These are phyloP conservation scores for Colletotrichum cordylinicola DNA, from an alignment of 2,329 filamentous ascomycete species.

Conservation along the genomic window DNA sequence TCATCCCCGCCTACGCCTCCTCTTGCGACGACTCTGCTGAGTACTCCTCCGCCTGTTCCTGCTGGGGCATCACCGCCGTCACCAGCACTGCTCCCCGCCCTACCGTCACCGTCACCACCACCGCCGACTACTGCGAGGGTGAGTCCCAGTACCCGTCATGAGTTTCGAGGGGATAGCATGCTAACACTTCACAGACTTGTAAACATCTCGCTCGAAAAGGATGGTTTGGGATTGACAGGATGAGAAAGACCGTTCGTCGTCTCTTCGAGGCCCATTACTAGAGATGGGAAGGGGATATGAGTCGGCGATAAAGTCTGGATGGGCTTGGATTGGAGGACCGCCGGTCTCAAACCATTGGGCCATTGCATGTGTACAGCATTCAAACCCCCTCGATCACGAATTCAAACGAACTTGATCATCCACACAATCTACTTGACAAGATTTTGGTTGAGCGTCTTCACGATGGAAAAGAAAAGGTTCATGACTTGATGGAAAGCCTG, in stretches of 20 bases:
- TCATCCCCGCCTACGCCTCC: slow-evolving; percentile 46
- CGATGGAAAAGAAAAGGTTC: slow-evolving; percentile 6
- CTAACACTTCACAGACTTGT: slow-evolving; percentile 4
- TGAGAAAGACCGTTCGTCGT: not conserved
- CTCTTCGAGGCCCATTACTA: not conserved
- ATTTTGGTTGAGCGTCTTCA: not conserved
- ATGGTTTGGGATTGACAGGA: not conserved
- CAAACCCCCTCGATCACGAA: not conserved
- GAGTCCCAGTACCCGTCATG: not conserved
- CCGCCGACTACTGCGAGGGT: slow-evolving; percentile 45
- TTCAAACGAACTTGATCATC: not conserved
- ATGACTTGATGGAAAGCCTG: not conserved
- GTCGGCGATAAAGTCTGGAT: not conserved
- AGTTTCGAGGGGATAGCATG: not conserved
- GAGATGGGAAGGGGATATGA: not conserved
- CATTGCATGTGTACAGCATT: not conserved
- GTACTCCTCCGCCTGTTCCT: slow-evolving; percentile 49
- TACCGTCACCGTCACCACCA: slow-evolving; percentile 47
- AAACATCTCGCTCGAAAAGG: not conserved
- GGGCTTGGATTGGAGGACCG: not conserved
- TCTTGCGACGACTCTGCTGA: slow-evolving; percentile 35
- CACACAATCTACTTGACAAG: not conserved
- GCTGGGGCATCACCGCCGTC: slow-evolving; percentile 48
- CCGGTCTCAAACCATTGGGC: not conserved
- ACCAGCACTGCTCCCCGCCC: slow-evolving; percentile 42